phyloP scores from a whole-genome alignment of 2,329 filamentous ascomycete genomes.

The Hypomyces perniciosus region DNA sequence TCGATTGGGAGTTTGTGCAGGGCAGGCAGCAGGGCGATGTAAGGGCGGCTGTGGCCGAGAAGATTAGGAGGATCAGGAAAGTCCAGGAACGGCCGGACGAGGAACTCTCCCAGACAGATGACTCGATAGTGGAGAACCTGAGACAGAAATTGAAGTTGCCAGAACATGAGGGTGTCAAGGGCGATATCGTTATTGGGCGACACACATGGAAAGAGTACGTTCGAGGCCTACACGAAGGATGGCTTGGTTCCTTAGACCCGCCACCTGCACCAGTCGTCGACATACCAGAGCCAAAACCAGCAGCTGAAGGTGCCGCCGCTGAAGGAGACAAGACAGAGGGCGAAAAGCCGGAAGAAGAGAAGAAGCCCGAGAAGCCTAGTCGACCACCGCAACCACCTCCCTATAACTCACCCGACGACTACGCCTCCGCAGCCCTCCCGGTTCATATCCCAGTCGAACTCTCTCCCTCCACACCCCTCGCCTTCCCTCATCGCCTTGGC shows the following conservation, averaged over 20 bases:
- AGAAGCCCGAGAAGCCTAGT: conserved; percentile 49
- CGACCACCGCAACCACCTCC: conserved; percentile 60
- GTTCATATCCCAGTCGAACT: conserved; percentile 62
- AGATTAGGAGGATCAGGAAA: conserved; percentile 66
- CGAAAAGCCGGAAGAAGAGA: conserved; percentile 36
- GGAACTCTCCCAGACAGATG: conserved; percentile 40
- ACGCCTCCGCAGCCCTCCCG: conserved; percentile 60
- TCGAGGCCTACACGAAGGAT: conserved; percentile 88
- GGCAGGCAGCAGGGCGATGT: conserved; percentile 90
- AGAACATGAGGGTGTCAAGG: conserved; percentile 67
- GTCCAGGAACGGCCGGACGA: conserved; percentile 49
- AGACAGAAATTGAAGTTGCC: conserved; percentile 61
- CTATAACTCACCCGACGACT: conserved; percentile 69
- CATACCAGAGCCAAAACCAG: conserved; percentile 14
- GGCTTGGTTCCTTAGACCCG: conserved; percentile 76
- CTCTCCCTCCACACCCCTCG: conserved; percentile 64
- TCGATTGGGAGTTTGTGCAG: conserved; percentile 96
- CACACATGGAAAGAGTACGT: conserved; percentile 98
- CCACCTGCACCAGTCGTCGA: conserved; percentile 36
- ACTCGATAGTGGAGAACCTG: conserved; percentile 55
- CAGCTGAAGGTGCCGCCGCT: conserved; percentile 18
- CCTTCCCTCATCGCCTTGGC: conserved; percentile 84
- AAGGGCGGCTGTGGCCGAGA: conserved; percentile 77
- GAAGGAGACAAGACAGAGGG: conserved; percentile 22
- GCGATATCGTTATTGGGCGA: conserved; percentile 83